phyloP scores from a whole-genome alignment of 2,329 filamentous ascomycete genomes.

The Myriosclerotinia curreyana region DNA sequence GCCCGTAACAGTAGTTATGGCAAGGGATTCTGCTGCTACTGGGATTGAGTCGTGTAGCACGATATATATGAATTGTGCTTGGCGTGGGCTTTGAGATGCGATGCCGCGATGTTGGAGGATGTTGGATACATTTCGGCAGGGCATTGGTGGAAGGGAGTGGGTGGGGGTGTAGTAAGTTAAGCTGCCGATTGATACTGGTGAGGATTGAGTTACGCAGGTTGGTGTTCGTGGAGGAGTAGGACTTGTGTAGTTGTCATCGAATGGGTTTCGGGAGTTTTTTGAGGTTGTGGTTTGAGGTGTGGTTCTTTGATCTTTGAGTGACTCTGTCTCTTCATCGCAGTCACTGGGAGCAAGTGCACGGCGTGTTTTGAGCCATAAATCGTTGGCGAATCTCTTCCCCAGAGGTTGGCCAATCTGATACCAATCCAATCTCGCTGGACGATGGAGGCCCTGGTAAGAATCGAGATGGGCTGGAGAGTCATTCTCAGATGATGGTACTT shows the following conservation, averaged over 20 bases:
- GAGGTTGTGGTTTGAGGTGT: background rate
- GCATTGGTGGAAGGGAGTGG: background rate
- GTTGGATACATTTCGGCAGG: background rate
- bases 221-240: background rate
- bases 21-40: constrained; percentile 3
- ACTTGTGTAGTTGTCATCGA: background rate
- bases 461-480: background rate
- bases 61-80: background rate
- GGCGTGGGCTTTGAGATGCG: background rate
- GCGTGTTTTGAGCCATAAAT: constrained; percentile 1
- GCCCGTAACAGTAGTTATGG: background rate
- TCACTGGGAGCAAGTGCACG: background rate
- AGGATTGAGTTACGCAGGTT: background rate
- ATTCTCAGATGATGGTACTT: background rate
- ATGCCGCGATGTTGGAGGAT: background rate
- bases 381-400: background rate
- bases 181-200: background rate
- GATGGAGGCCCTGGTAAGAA: background rate
- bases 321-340: constrained; percentile 4
- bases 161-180: background rate
- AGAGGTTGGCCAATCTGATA: background rate
- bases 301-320: background rate
- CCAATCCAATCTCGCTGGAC: constrained; percentile 11
- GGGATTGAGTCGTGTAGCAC: background rate
- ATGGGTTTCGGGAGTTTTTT: background rate